Conservation (phyloP, 495 filamentous ascomycete species). For the Tuber calosporum region DNA sequence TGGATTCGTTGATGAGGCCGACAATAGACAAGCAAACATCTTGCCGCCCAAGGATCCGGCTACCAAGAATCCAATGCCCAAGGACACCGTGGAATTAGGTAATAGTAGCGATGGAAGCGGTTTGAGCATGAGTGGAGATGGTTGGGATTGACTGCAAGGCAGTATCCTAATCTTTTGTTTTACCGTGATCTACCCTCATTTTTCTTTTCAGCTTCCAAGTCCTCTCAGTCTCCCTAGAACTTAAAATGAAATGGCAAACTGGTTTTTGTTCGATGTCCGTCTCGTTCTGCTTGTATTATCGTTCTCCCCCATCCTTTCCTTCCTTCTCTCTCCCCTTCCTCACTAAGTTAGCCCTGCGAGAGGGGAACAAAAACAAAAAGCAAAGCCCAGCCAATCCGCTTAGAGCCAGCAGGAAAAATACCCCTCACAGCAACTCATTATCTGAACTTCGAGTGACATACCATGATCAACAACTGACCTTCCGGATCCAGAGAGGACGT, state of each 20-base stretch:
- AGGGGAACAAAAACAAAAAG: background rate
- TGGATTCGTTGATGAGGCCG: conserved; percentile 18
- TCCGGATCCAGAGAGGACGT: background rate
- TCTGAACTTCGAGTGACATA: background rate
- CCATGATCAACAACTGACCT: background rate
- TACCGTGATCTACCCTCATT: background rate
- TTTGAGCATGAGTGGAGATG: conserved; percentile 26
- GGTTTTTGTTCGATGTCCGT: background rate
- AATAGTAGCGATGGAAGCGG: conserved; percentile 19
- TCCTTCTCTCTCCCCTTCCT: background rate
- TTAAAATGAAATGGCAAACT: background rate
- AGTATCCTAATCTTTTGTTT: background rate
- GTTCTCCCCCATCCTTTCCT: background rate
- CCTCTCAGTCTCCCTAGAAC: background rate
- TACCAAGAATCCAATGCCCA: background rate
- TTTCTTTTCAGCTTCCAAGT: background rate
- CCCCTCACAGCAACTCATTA: background rate
- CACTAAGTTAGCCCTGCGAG: background rate
- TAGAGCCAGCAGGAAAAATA: background rate
- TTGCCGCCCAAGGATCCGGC: conserved; percentile 12
- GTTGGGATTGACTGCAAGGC: conserved; percentile 17
- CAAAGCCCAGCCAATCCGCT: background rate
- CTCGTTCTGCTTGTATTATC: background rate
- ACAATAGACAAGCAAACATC: conserved; percentile 19
- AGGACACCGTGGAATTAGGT: background rate